These are phyloP conservation scores for Pseudogymnoascus sp. DNA, from an alignment of 2,329 filamentous ascomycete genomes.

Conservation along the genomic window DNA sequence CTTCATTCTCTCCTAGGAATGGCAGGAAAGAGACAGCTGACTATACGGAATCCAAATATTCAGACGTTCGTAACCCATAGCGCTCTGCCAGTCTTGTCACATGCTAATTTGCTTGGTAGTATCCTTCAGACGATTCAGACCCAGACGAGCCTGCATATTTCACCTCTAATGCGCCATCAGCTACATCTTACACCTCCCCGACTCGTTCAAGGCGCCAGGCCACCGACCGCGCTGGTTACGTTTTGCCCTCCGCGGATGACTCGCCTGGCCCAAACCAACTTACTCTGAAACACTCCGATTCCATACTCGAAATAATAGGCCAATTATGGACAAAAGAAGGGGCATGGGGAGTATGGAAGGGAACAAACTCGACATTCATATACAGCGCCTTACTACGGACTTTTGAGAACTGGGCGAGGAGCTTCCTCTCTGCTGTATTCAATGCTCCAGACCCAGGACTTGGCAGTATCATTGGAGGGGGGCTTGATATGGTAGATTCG, in stretches of 20 bases:
- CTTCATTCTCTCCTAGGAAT: conserved; percentile 15
- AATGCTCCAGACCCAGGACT: conserved; percentile 80
- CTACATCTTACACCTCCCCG: conserved; percentile 32
- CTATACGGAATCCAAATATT: conserved; percentile 21
- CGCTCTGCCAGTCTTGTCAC: neutral
- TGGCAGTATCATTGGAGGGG: conserved; percentile 31
- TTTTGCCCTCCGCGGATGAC: conserved; percentile 30
- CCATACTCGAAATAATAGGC: conserved; percentile 75
- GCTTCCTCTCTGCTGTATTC: conserved; percentile 80
- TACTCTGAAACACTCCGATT: conserved; percentile 64
- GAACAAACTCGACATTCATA: conserved; percentile 84
- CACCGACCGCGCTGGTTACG: conserved; percentile 22
- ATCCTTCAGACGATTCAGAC: conserved; percentile 59
- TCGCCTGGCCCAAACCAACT: conserved; percentile 53
- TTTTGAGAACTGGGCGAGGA: conserved; percentile 85
- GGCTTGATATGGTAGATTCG: conserved; percentile 64
- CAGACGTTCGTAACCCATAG: conserved; percentile 17
- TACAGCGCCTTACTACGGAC: conserved; percentile 82
- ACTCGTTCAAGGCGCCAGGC: conserved; percentile 29
- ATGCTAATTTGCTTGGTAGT: conserved; percentile 22
- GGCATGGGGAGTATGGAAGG: conserved; percentile 89
- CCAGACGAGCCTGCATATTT: conserved; percentile 80
- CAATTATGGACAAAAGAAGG: conserved; percentile 87
- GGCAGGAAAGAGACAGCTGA: conserved; percentile 14
- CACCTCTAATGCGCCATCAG: conserved; percentile 47